Conservation (phyloP, 164 flowering plant genomes). For the Hamamelis virginiana region DNA sequence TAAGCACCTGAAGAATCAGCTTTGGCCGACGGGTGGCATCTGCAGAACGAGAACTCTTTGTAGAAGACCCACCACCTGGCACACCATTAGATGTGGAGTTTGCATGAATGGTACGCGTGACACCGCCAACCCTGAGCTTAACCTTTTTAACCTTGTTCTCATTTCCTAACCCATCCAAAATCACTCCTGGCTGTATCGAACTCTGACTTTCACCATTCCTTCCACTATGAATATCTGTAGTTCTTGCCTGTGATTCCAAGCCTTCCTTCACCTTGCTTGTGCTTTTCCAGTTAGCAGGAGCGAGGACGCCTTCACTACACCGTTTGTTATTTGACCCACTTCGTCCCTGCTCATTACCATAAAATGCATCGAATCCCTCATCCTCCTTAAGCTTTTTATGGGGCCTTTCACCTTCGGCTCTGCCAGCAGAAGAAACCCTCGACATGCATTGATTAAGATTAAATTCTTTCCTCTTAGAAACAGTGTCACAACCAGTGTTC, state of each 20-base stretch:
- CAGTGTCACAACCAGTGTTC: constrained; percentile 32
- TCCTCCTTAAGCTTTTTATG: constrained; percentile 26
- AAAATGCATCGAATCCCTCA: constrained; percentile 28
- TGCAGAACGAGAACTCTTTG: constrained; percentile 32
- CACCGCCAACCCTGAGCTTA: constrained; percentile 88
- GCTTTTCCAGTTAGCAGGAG: constrained; percentile 63
- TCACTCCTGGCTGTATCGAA: constrained; percentile 19
- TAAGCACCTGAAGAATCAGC: constrained; percentile 39
- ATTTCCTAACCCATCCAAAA: constrained; percentile 35
- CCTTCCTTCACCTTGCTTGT: constrained; percentile 28
- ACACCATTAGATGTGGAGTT: constrained; percentile 42
- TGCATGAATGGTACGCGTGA: constrained; percentile 68
- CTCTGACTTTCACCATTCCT: constrained; percentile 29
- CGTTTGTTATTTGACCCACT: constrained; percentile 36
- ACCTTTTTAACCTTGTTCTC: constrained; percentile 69
- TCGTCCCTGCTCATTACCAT: constrained; percentile 26
- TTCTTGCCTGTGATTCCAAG: constrained; percentile 26
- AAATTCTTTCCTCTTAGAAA: constrained; percentile 44
- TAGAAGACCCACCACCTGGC: constrained; percentile 32
- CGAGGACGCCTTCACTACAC: constrained; percentile 59
- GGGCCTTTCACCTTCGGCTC: constrained; percentile 34
- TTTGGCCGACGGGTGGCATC: constrained; percentile 41
- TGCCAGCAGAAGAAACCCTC: constrained; percentile 23
- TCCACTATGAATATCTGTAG: constrained; percentile 16
- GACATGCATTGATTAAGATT: constrained; percentile 48